phyloP scores from a whole-genome alignment of 768 basidiomycete species.

The Boletus eberwhitei region DNA sequence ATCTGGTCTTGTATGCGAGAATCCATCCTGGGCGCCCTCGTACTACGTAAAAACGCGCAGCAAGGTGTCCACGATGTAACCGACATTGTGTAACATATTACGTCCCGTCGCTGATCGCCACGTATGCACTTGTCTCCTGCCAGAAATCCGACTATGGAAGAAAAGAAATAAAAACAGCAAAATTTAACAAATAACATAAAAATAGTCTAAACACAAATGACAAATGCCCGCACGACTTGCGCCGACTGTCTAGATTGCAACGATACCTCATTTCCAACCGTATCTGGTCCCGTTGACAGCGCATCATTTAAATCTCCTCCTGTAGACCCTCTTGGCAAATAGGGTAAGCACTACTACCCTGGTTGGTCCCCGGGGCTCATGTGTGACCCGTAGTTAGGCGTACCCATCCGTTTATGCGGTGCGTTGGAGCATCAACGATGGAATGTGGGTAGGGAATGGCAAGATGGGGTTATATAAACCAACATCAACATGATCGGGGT shows the following conservation, averaged over 20 bases:
- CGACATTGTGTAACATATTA: too few relatives aligned
- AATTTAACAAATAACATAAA: too few relatives aligned
- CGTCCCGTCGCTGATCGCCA: too few relatives aligned
- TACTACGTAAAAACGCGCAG: neutral
- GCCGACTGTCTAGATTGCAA: neutral
- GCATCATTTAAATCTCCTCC: neutral
- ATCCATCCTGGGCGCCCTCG: neutral
- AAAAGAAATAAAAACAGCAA: too few relatives aligned
- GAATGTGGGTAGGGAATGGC: neutral
- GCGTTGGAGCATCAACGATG: neutral
- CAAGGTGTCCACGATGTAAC: neutral
- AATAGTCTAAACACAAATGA: too few relatives aligned
- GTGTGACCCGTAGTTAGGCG: too few relatives aligned
- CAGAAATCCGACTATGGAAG: too few relatives aligned
- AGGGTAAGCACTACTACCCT: too few relatives aligned
- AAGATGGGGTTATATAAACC: neutral
- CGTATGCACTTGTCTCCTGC: too few relatives aligned
- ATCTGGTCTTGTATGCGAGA: neutral
- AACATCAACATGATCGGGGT: neutral
- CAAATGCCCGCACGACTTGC: neutral
- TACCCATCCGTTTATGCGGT: neutral
- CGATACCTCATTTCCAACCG: neutral
- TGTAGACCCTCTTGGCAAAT: too few relatives aligned
- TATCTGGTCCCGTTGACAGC: neutral
- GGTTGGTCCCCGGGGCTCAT: too few relatives aligned